Conservation (phyloP, 1,139 yeast genomes). For the Nematodospora anomalae region DNA sequence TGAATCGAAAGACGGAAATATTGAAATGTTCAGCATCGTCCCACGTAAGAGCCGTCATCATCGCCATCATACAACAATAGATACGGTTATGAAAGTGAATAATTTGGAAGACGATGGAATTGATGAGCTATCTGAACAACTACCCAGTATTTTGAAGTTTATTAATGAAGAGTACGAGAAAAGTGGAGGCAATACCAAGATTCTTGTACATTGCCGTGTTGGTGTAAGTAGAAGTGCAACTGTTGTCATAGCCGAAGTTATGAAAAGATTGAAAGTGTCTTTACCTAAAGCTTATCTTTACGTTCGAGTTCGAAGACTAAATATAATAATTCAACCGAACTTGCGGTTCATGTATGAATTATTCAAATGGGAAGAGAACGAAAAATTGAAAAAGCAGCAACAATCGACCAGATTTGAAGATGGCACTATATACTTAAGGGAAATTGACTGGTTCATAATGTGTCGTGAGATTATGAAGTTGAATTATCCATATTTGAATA, state of each 20-base stretch:
- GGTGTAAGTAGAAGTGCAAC: constrained; percentile 53
- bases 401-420: constrained; percentile 3
- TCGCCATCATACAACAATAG: constrained; percentile 20
- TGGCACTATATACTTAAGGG: constrained; percentile 39
- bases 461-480: constrained; percentile 80
- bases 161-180: constrained; percentile 33
- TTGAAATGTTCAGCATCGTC: constrained; percentile 31
- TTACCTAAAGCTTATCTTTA: constrained; percentile 46
- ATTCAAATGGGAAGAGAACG: constrained; percentile 47
- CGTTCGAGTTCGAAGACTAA: constrained; percentile 46
- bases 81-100: constrained; percentile 44
- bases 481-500: constrained; percentile 58
- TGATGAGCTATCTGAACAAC: constrained; percentile 37
- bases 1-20: constrained; percentile 29
- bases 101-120: constrained; percentile 52
- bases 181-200: constrained; percentile 32
- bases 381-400: constrained; percentile 6
- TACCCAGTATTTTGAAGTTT: constrained; percentile 37
- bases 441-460: constrained; percentile 87
- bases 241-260: constrained; percentile 50
- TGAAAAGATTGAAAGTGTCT: constrained; percentile 38
- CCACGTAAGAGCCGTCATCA: constrained; percentile 16
- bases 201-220: constrained; percentile 50
- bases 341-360: constrained; percentile 50
- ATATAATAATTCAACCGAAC: constrained; percentile 51